Evolutionary conservation across 306 rosid species (phyloP).

Genomic region (barrel medic (Medicago truncatula)): MtrunA17r5.0-ANR NC_053043.1:11371001-11371500

Average conservation of each 20-base stretch:
- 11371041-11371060: background rate
- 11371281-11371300: background rate
- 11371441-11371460: background rate
- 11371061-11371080: background rate
- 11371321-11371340: too few species aligned
- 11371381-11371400: too few species aligned
- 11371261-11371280: background rate
- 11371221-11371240: background rate
- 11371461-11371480: background rate
- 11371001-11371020: background rate
- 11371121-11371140: background rate
- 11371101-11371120: background rate
- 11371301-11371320: background rate
- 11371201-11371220: background rate
- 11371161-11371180: background rate
- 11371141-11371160: background rate
- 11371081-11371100: background rate
- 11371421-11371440: background rate
- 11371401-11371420: background rate
- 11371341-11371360: too few species aligned
- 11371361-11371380: too few species aligned
- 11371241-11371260: background rate
- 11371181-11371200: background rate
- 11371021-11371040: background rate
- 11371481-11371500: constrained; percentile 5